Base-by-base conservation (phyloP, 2,329 filamentous ascomycete genomes). In the Alternaria conjuncta region DNA sequence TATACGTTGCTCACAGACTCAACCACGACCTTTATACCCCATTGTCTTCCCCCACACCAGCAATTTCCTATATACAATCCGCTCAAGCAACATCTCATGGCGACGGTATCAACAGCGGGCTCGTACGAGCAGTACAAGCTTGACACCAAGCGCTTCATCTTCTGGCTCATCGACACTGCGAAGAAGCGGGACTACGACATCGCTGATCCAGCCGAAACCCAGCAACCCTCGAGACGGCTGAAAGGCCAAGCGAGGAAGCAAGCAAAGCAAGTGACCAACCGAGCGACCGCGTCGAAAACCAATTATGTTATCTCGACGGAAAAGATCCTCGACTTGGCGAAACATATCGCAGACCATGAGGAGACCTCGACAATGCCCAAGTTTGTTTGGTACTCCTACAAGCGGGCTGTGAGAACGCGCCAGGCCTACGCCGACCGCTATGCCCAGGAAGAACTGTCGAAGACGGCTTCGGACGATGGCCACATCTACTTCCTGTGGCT, bases 41-140 rank as follows among this genome's bases (percentile, higher is more conserved):
- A n/a, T n/a, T 0, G n/a, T 15, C 21, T 41, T 53, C 6, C 21
- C 21, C 30, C 15, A 7, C 53, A 26, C 23, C 20, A 21, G 9
- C 18, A 23, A 6, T 15, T 44, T 5, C 15, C 5, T 41, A 5
- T 41, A 11, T 12, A 15, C 5, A 23, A 23, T 26, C 51, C 51
- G 20, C 15, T 25, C 6, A 43, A 26, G 6, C 53, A 20, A 13
- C 21, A 13, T 20, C 21, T n/a, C 6, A 55, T 55, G 53, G 21
- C 32, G 21, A 43, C 23, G 3, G 5, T 20, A 25, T 26, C 32
- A 11, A 6, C 20, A 44, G 21, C 23, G 13, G 53, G 53, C 23
- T 55, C 53, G 10, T 55, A 55, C 53, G 53, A 55, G 53, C 32
- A 55, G 21, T 44, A 55, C 53, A 55, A 44, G 15, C 53, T 44